phyloP scores from a whole-genome alignment of 129 eudicot species.

The Chrysanthemum seticuspe region DNA sequence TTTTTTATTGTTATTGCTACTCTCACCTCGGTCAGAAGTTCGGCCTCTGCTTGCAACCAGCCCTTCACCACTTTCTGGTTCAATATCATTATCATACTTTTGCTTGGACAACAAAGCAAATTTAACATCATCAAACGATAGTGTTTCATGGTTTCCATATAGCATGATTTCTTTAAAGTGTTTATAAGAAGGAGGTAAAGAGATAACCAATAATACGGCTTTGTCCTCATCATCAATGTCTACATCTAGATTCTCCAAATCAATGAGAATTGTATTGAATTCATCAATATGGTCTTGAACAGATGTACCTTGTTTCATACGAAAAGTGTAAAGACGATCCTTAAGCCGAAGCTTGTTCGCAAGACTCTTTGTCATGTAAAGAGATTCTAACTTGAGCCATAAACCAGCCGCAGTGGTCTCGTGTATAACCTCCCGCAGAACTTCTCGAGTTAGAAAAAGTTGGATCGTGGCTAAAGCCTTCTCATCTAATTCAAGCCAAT shows the following conservation, averaged over 20 bases:
- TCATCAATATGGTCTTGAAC: not conserved
- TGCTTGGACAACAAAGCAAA: not conserved
- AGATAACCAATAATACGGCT: not conserved
- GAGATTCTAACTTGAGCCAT: not conserved
- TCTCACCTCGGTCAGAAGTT: not conserved
- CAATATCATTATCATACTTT: not conserved
- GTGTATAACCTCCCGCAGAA: not conserved
- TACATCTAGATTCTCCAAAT: not conserved
- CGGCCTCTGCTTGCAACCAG: not conserved
- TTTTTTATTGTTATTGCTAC: not conserved
- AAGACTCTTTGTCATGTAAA: not conserved
- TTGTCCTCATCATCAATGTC: not conserved
- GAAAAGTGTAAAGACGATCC: not conserved
- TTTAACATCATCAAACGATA: not conserved
- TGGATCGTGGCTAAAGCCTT: not conserved
- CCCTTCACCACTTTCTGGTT: not conserved
- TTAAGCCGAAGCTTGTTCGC: not conserved
- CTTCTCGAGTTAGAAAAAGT: not conserved
- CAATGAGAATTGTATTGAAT: not conserved
- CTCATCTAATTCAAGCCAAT: not conserved
- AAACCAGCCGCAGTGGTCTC: not conserved
- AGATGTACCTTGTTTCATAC: not conserved
- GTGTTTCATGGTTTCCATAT: not conserved
- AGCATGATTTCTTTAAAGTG: not conserved
- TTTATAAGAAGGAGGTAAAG: not conserved